A percentile compares a stretch with the other conserved stretches of the same genome.
Conservation (phyloP, 805 yeast species). For the Saccharomycopsis babjevae region DNA sequence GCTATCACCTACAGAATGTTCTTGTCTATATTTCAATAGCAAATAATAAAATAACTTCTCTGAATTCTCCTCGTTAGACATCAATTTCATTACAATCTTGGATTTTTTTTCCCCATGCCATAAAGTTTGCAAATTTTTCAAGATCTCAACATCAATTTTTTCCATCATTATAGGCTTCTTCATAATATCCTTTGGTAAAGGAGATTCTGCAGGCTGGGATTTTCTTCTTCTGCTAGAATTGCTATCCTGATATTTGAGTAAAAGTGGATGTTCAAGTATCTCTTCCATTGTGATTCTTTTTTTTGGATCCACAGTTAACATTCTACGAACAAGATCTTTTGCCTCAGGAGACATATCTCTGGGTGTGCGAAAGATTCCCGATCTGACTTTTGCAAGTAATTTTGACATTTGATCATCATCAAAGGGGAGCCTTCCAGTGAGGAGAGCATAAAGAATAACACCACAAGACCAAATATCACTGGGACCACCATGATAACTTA, state of each 20-base stretch:
- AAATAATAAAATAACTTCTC: slow-evolving; percentile 78
- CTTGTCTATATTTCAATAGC: slow-evolving; percentile 61
- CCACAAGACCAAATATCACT: slow-evolving; percentile 99
- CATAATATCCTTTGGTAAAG: slow-evolving; percentile 27
- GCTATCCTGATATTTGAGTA: slow-evolving; percentile 51
- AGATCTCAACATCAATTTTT: slow-evolving; percentile 64
- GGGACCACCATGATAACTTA: slow-evolving; percentile 92
- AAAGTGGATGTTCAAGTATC: slow-evolving; percentile 71
- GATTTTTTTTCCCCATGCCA: slow-evolving; percentile 68
- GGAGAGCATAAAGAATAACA: slow-evolving; percentile 81
- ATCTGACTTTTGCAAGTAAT: slow-evolving; percentile 79
- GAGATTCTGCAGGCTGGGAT: slow-evolving; percentile 29
- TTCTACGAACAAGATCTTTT: slow-evolving; percentile 67
- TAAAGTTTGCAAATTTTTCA: slow-evolving; percentile 64
- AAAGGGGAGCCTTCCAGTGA: slow-evolving; percentile 93
- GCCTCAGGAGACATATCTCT: slow-evolving; percentile 73
- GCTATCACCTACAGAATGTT: slow-evolving; percentile 33
- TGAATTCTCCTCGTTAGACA: slow-evolving; percentile 48
- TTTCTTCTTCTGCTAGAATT: slow-evolving; percentile 26
- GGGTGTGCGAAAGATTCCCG: slow-evolving; percentile 81
- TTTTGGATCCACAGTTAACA: slow-evolving; percentile 75
- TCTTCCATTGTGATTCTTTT: slow-evolving; percentile 70
- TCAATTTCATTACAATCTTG: slow-evolving; percentile 41
- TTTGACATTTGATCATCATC: slow-evolving; percentile 93
- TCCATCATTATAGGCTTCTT: slow-evolving; percentile 23